Evolutionary conservation across 148 eudicot genomes (phyloP), one percentile per base, ranked within the genome.

Genomic region (Salicornia ramosissima): DNA sequence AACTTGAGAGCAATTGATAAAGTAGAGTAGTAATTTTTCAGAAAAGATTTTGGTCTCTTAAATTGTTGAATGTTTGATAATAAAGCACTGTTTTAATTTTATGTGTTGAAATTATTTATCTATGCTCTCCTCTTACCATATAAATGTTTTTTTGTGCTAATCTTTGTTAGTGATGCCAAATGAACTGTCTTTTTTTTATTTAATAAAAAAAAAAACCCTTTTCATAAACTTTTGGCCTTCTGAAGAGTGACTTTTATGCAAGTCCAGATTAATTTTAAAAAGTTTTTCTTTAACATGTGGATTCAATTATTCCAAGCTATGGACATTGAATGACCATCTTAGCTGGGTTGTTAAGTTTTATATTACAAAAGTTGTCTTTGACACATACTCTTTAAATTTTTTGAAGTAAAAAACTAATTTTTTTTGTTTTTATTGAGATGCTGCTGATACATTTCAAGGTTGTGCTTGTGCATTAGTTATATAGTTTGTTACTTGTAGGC

Each of bases 401-500:
- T 22, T 58, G 29, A 33, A 24, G 13, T 40, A 19, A 22, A 15
- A 8, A 12, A 0, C 36, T 19, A 3, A 3, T 36, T 8, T 36
- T 8, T 3, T 36, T 8, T 36, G 40, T 29, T 47, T 24, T 21
- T 16, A 47, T 49, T 59, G 19, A 29, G 45, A 59, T 29, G 52
- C 40, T 59, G 31, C 47, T 22, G 52, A 19, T 62, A 31, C 19
- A 12, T 13, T 16, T 46, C 46, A 63, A 55, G 47, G 22, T 71
- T 40, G 25, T 8, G 16, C 22, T 29, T 63, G 18, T 59, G 50
- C 58, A 30, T 15, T 43, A n/a, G 4, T 22, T 46, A 10, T 16
- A 29, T 13, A 26, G 51, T 77, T 54, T 50, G 34, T 69, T 31
- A 51, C 46, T 39, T 72, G 77, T 71, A 92, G 97, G 97, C 92